phyloP scores from a whole-genome alignment of 495 filamentous ascomycete species.

The Hypoxylon fuscum region DNA sequence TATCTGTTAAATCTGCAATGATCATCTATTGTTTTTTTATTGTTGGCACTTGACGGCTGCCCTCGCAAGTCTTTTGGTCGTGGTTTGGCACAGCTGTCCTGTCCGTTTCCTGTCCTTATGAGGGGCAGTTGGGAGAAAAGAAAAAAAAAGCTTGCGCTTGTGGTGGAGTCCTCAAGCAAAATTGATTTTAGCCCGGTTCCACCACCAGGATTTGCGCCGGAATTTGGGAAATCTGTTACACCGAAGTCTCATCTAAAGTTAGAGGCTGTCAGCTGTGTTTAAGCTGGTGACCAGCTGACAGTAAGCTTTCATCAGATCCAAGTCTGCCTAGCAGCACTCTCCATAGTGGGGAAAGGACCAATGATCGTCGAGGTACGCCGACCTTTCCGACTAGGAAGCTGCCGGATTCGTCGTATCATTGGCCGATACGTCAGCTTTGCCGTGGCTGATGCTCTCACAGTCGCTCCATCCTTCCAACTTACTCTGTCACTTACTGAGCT shows the following conservation, averaged over 20 bases:
- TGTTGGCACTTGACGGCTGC: constrained; percentile 31
- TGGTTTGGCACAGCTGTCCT: constrained; percentile 36
- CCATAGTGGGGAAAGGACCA: constrained; percentile 19
- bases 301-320: constrained; percentile 11
- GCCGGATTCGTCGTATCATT: constrained; percentile 31
- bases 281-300: not conserved
- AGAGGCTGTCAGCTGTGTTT: not conserved
- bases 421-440: constrained; percentile 27
- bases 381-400: constrained; percentile 1
- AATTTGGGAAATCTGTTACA: constrained; percentile 27
- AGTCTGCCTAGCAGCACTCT: constrained; percentile 24
- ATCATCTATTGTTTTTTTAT: constrained; percentile 22
- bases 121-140: constrained; percentile 18
- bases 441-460: constrained; percentile 23
- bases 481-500: too few species aligned
- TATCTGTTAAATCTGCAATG: constrained; percentile 28
- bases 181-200: constrained; percentile 14
- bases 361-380: constrained; percentile 11
- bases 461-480: constrained; percentile 12
- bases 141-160: constrained; percentile 31
- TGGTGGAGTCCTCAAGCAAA: constrained; percentile 37
- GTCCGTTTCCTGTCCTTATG: constrained; percentile 29
- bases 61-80: constrained; percentile 30
- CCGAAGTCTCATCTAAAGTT: constrained; percentile 9
- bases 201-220: constrained; percentile 22